A percentile compares a stretch with the other conserved stretches of the same genome.
phyloP scores from a whole-genome alignment of 495 filamentous ascomycete genomes.

The Glutinoglossum americanum region DNA sequence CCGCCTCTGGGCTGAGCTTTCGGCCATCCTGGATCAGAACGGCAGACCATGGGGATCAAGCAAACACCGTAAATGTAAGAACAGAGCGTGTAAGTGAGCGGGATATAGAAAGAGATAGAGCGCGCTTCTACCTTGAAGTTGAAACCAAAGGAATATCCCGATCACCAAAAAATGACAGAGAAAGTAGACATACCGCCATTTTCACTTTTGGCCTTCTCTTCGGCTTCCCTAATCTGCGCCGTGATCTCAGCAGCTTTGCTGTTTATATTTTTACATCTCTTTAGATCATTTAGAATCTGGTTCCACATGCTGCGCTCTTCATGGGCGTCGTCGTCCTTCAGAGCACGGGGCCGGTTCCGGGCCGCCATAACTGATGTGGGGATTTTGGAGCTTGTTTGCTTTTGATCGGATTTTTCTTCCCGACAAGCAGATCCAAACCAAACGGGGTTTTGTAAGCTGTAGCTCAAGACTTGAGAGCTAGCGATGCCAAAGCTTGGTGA shows the following conservation, averaged over 20 bases:
- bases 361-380: constrained; percentile 16
- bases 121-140: not conserved
- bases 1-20: too few relatives aligned
- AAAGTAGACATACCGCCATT: not conserved
- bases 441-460: not conserved
- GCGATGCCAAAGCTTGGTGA: too few relatives aligned
- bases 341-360: constrained; percentile 17
- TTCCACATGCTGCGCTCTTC: constrained; percentile 46
- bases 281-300: constrained; percentile 33
- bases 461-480: too few relatives aligned
- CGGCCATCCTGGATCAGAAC: not conserved
- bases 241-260: constrained; percentile 20
- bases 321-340: constrained; percentile 29
- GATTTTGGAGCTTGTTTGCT: not conserved
- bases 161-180: not conserved
- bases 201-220: constrained; percentile 8
- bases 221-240: constrained; percentile 30
- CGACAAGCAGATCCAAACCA: not conserved
- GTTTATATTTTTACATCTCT: constrained; percentile 16
- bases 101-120: too few relatives aligned
- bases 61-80: too few relatives aligned
- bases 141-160: not conserved
- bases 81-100: too few relatives aligned
- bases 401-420: not conserved
- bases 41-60: too few relatives aligned